Base-by-base conservation (phyloP, 192 early-diverging fungal species). In the Podila minutissima region DNA sequence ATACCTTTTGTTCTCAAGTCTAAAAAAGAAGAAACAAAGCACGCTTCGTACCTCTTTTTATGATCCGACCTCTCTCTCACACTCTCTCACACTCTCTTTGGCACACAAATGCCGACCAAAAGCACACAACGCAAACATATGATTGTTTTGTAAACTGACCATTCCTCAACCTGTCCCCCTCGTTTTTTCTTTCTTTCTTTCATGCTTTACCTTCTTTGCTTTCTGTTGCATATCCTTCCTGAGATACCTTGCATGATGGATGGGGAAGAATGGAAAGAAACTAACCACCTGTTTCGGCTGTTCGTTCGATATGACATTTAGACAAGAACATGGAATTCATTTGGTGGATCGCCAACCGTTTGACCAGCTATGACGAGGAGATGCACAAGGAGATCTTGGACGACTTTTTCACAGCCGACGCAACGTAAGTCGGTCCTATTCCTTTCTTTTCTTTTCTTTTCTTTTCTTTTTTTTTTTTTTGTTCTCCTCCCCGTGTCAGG, bases 321-420 rank as follows among this genome's bases (percentile, higher is more conserved):
- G 74, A 76, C 41, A 76, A 59, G 61, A 79, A 72, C 35, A 79
- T 72, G 70, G 70, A 79, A 55, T 76, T 76, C 19, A 76, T 76
- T 32, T 76, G 74, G 74, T 76, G 74, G 74, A 69, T 76, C 51
- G 74, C 74, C 41, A 76, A 69, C 51, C 61, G 67, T 17, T 24
- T 76, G 63, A 76, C 74, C 55, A 76, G 74, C 26, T 89, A 87
- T 22, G 83, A 86, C 50, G 79, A 83, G 24, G 71, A 74, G 7
- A 78, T 75, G 62, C 79, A 86, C 33, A 89, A 86, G 38, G 69
- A 82, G 4, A 82, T 89, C 22, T 65, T 89, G 2, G 84, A 87
- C 17, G 84, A 84, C n/a, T 89, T 86, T 49, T 89, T 88, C 70
- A 84, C 82, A 32, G 64, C 71, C 32, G 87, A 85, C 49, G 88